These are phyloP conservation scores for Nadsonia fulvescens DNA, from an alignment of 805 yeast genomes.

Conservation along the genomic window DNA sequence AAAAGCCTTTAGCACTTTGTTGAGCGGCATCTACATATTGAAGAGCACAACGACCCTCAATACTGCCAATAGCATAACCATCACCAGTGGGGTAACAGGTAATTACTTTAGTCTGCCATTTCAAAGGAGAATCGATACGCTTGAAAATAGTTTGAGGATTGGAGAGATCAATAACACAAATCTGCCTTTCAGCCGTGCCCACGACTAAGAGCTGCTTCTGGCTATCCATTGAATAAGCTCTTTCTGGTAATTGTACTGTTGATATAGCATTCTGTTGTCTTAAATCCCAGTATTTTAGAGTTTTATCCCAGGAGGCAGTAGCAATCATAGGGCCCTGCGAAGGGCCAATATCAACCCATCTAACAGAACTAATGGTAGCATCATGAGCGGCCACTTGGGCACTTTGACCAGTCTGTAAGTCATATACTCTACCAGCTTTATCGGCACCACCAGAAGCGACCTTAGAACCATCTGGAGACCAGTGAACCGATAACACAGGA, in stretches of 20 bases:
- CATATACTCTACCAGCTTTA: constrained; percentile 70
- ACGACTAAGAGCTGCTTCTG: constrained; percentile 69
- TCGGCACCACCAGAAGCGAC: constrained; percentile 84
- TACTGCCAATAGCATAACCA: constrained; percentile 82
- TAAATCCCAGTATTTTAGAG: constrained; percentile 87
- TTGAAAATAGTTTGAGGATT: constrained; percentile 75
- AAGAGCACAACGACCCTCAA: constrained; percentile 91
- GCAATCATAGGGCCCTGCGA: constrained; percentile 60
- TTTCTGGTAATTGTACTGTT: constrained; percentile 69
- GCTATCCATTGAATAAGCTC: constrained; percentile 80
- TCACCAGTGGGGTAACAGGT: constrained; percentile 81
- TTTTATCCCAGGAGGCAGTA: constrained; percentile 93
- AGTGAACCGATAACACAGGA: constrained; percentile 67
- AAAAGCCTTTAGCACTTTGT: constrained; percentile 48
- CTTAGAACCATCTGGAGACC: constrained; percentile 77
- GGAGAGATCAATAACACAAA: constrained; percentile 51
- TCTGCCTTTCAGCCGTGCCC: constrained; percentile 84
- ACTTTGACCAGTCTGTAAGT: constrained; percentile 62
- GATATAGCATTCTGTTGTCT: constrained; percentile 63
- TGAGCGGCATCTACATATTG: constrained; percentile 63
- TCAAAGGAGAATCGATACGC: constrained; percentile 55
- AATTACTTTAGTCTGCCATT: constrained; percentile 73
- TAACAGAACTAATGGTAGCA: constrained; percentile 55
- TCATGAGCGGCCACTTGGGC: constrained; percentile 78
- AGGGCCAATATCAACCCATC: constrained; percentile 76